Conservation (phyloP, 257 asterid genomes). For the Solanum medicagineum region DNA sequence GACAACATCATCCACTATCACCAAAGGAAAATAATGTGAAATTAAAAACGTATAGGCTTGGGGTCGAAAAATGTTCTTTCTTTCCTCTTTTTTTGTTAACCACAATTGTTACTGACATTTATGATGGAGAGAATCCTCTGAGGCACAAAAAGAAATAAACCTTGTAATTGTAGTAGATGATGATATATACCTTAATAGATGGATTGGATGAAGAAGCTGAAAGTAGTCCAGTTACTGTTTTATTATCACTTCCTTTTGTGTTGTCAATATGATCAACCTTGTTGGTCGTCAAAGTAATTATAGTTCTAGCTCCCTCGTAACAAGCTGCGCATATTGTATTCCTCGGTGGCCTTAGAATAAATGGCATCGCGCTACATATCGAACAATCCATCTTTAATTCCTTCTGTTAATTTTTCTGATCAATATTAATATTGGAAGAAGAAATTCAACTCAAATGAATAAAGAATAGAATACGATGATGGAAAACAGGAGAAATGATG, state of each 20-base stretch:
- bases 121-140: neutral
- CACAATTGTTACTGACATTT: neutral
- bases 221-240: conserved; percentile 4
- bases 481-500: neutral
- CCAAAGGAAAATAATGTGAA: neutral
- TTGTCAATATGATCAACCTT: conserved; percentile 30
- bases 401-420: neutral
- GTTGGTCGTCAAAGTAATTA: conserved; percentile 52
- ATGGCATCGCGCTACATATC: conserved; percentile 78
- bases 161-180: neutral
- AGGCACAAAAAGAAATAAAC: neutral
- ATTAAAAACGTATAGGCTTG: neutral
- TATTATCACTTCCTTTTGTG: conserved; percentile 32
- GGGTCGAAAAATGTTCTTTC: neutral
- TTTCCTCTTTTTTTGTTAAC: too few relatives aligned
- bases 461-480: neutral
- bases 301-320: conserved; percentile 75
- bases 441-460: neutral
- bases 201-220: conserved; percentile 21
- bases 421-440: neutral
- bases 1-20: neutral
- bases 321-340: conserved; percentile 77
- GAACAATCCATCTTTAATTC: conserved; percentile 60
- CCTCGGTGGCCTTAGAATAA: conserved; percentile 77
- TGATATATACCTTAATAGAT: neutral